phyloP scores from a whole-genome alignment of 805 yeast genomes.

The Candida montana region DNA sequence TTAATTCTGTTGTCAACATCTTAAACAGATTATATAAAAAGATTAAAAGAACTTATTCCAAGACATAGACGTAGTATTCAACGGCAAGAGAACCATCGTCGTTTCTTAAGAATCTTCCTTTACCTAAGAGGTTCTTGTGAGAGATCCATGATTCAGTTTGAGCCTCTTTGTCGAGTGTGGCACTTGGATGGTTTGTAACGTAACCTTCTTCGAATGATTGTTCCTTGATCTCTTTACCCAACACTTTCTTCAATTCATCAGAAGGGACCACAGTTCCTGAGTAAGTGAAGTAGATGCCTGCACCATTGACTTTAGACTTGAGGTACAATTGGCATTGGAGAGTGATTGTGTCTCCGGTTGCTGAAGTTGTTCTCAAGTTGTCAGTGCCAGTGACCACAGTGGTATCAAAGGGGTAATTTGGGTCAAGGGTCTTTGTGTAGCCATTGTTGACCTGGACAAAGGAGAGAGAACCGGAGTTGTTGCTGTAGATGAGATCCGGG shows the following conservation, averaged over 20 bases:
- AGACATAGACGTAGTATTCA: slow-evolving; percentile 43
- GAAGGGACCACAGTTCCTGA: slow-evolving; percentile 42
- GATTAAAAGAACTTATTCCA: slow-evolving; percentile 10
- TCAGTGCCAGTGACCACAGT: slow-evolving; percentile 39
- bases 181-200: slow-evolving; percentile 42
- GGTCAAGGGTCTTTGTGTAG: slow-evolving; percentile 32
- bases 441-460: slow-evolving; percentile 32
- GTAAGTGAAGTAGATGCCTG: slow-evolving; percentile 39
- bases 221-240: slow-evolving; percentile 26
- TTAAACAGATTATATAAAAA: background rate
- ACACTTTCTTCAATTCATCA: slow-evolving; percentile 32
- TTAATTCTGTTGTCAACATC: background rate
- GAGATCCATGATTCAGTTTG: slow-evolving; percentile 48
- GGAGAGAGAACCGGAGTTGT: slow-evolving; percentile 24
- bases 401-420: slow-evolving; percentile 34
- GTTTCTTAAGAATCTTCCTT: slow-evolving; percentile 53
- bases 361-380: slow-evolving; percentile 33
- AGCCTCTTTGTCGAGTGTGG: slow-evolving; percentile 37
- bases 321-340: slow-evolving; percentile 49
- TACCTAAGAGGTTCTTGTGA: slow-evolving; percentile 46
- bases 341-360: slow-evolving; percentile 26
- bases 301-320: slow-evolving; percentile 36
- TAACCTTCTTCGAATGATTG: slow-evolving; percentile 43
- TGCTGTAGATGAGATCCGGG: slow-evolving; percentile 26
- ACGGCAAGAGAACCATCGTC: slow-evolving; percentile 41